Base-by-base conservation (phyloP, 345 rosid genomes). In the Pugionium cornutum region DNA sequence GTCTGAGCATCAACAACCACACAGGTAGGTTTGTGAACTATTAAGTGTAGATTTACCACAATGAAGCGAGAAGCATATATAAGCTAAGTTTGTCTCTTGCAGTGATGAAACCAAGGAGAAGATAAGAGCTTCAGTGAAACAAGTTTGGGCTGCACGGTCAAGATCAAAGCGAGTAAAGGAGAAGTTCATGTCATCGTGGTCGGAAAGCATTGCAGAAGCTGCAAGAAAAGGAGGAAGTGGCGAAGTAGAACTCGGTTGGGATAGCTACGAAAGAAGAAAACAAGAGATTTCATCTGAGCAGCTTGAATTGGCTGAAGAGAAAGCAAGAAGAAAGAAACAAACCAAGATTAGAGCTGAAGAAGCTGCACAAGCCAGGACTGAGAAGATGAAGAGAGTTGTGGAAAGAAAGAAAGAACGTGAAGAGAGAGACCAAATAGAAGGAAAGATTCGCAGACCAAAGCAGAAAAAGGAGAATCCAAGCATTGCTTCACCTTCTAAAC, bases 31-130 rank as follows among this genome's bases (percentile, higher is more conserved):
- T 58, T n/a, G 53, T 51, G 9, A 44, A 44, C 5, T 51, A 2
- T 52, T 8, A 18, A 39, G 18, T 54, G 8, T 30, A 18, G 44
- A 27, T 47, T 31, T 9, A 48, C 7, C 1, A 26, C 51, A 30
- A 3, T 50, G 60, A 42, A 54, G 33, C 6, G 30, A 9, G 63
- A 37, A 56, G 3, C n/a, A 1, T 41, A 3, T 1, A 2, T 35
- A 70, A 4, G 10, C 34, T 26, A 45, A 36, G 37, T 45, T 37
- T 52, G 28, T 72, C 40, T 64, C 54, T 75, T 81, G 80, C 84
- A 89, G 98, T 76, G 88, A 80, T 44, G 79, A 77, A 62, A 84
- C 62, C 73, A 87, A 83, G 75, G 86, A 82, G 67, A 89, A 72
- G 81, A 89, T 92, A 65, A 69, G 87, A 10, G 80, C 79, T 69